Evolutionary conservation across 139 green algal genomes (phyloP), one percentile per base, ranked within the genome.

Genomic region (Trebouxia sp.): DNA sequence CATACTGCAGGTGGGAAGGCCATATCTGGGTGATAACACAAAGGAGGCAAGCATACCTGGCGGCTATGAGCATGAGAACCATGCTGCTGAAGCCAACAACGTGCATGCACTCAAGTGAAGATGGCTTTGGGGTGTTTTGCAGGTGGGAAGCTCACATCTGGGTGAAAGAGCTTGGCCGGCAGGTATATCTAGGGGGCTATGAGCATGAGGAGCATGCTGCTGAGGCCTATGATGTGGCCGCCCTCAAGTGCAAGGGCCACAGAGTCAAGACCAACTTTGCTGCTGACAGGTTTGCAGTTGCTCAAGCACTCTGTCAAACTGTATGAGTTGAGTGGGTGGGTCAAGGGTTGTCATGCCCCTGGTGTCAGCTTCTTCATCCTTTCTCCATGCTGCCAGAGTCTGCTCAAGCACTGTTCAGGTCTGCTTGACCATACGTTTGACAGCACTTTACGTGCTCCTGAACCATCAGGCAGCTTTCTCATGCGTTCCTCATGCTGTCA

Each of bases 1-100:
- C n/a, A n/a, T n/a, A n/a, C n/a, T 69, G 39, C 65, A 83, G 89
- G 77, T 95, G 90, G 89, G 89, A 94, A 80, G 86, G 87, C n/a
- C 94, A 98, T 83, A 95, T 97, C 55, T 97, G 94, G 94, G 87
- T 97, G 12, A 95, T 93, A 82, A 91, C 96, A 10, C 83, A 96
- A 24, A 90, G 91, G 0, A 74, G 88, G n/a, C 93, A 97, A 83
- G 87, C 91, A 10, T 91, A 91, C 76, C 84, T 91, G 86, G 84
- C 22, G 91, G 91, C 17, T 95, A 94, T 56, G 91, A 94, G 83
- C 76, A 90, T 17, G 94, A 98, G 86, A 93, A 95, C 58, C 92
- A 96, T 58, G 94, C 94, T 26, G 94, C 94, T 1, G 94, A 98
- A 85, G 94, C 93, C n/a, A n/a, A n/a, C n/a, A n/a, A n/a, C n/a